phyloP scores from a whole-genome alignment of 805 yeast species.

The Henningerozyma blattae region DNA sequence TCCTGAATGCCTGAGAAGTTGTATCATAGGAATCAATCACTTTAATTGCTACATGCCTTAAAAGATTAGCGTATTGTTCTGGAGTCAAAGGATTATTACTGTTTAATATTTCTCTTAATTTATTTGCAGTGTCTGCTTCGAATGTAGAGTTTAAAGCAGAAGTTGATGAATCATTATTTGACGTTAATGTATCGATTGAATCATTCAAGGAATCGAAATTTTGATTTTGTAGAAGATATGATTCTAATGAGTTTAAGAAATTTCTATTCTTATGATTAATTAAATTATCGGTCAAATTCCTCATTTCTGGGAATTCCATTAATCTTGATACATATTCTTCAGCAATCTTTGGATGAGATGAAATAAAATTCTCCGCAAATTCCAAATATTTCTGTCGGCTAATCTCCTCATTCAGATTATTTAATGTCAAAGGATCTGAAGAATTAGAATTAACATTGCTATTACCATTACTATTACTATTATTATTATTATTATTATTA shows the following conservation, averaged over 20 bases:
- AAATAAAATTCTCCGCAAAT: constrained; percentile 22
- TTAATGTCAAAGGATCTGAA: too few species aligned
- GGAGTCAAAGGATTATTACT: constrained; percentile 20
- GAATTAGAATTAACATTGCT: neutral
- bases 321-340: constrained; percentile 22
- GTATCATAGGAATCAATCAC: constrained; percentile 22
- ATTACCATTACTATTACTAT: neutral
- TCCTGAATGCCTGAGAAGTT: constrained; percentile 15
- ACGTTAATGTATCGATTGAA: too few species aligned
- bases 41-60: constrained; percentile 21
- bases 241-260: neutral
- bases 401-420: neutral
- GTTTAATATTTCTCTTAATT: constrained; percentile 19
- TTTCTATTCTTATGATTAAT: constrained; percentile 27
- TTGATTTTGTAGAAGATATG: neutral
- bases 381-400: constrained; percentile 15
- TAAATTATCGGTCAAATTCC: constrained; percentile 68
- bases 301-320: constrained; percentile 31
- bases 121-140: constrained; percentile 21
- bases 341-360: constrained; percentile 25
- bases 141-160: constrained; percentile 28
- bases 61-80: constrained; percentile 21
- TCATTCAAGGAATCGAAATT: neutral
- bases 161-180: too few species aligned
- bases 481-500: neutral